These are phyloP conservation scores for Xylaria sp. DNA, from an alignment of 2,329 filamentous ascomycete species.

Conservation along the genomic window DNA sequence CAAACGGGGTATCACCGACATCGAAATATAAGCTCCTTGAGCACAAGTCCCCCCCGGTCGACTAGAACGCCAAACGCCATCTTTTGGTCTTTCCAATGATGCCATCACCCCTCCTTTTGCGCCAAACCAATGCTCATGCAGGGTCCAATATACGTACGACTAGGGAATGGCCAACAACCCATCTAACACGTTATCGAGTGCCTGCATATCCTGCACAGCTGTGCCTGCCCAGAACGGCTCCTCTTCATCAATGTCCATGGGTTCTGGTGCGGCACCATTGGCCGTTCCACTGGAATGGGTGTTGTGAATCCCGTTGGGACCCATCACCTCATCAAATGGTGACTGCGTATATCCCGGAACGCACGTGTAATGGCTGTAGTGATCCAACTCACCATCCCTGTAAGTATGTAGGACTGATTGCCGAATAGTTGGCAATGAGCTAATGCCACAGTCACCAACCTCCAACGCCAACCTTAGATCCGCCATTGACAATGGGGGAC, in stretches of 20 bases:
- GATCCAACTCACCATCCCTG: conserved; percentile 79
- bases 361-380: conserved; percentile 69
- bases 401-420: conserved; percentile 76
- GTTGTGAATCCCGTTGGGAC: conserved; percentile 19
- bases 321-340: conserved; percentile 41
- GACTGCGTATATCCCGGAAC: conserved; percentile 52
- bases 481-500: conserved; percentile 77
- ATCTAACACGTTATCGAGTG: conserved; percentile 67
- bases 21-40: conserved; percentile 22
- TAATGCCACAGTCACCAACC: conserved; percentile 78
- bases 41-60: conserved; percentile 10
- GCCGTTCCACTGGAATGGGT: conserved; percentile 38
- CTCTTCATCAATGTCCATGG: conserved; percentile 70
- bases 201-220: conserved; percentile 60
- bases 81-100: conserved; percentile 34
- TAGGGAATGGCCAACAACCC: conserved; percentile 60
- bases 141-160: conserved; percentile 32
- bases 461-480: conserved; percentile 81
- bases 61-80: conserved; percentile 34
- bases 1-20: conserved; percentile 37
- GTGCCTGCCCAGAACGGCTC: conserved; percentile 69
- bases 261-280: conserved; percentile 61
- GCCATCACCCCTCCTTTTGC: conserved; percentile 32
- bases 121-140: conserved; percentile 34
- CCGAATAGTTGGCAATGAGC: conserved; percentile 79